Conservation (phyloP, 495 filamentous ascomycete species). For the Melanomma pulvis-pyrius region DNA sequence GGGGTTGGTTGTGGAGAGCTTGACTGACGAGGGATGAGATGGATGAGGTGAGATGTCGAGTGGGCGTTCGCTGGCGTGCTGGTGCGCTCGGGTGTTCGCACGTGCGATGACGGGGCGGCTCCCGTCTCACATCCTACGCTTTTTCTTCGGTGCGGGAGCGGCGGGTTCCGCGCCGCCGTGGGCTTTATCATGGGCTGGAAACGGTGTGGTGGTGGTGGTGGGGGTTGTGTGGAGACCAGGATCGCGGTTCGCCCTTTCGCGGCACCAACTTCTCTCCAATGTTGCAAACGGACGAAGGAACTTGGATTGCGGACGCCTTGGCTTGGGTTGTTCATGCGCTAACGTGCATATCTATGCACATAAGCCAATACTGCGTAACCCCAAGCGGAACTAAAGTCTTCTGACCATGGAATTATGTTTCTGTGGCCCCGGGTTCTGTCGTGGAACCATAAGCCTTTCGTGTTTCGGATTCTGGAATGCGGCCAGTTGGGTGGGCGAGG, state of each 20-base stretch:
- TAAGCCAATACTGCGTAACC: neutral
- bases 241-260: neutral
- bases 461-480: neutral
- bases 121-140: neutral
- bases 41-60: neutral
- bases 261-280: too few relatives aligned
- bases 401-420: neutral
- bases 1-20: neutral
- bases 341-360: neutral
- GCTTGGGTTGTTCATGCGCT: neutral
- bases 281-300: too few relatives aligned
- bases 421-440: neutral
- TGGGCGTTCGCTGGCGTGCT: too few relatives aligned
- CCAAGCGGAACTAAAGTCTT: too few relatives aligned
- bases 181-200: too few relatives aligned
- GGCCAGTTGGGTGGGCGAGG: neutral
- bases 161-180: too few relatives aligned
- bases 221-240: too few relatives aligned
- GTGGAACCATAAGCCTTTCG: neutral
- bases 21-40: neutral
- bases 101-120: too few relatives aligned
- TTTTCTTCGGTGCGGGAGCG: too few relatives aligned
- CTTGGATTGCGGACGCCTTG: neutral
- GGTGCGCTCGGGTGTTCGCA: too few relatives aligned
- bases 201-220: too few relatives aligned